Evolutionary conservation across 2,329 filamentous ascomycete species (phyloP).

Genomic region (Arthrobotrys megalospora): DNA sequence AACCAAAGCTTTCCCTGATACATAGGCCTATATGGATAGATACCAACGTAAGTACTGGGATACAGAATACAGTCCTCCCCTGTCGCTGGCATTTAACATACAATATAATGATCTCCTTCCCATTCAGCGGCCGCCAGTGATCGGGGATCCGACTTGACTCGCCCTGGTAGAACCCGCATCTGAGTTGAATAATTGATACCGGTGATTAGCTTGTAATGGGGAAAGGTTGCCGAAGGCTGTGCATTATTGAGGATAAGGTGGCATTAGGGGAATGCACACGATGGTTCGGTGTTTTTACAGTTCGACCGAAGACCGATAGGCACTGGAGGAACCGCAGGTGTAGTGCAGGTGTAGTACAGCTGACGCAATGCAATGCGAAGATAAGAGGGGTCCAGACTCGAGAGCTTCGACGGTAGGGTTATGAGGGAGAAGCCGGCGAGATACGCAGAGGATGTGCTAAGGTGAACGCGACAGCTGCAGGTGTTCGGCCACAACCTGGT

Average conservation of each 20-base stretch:
- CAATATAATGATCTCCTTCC: constrained; percentile 66
- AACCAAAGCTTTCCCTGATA: constrained; percentile 88
- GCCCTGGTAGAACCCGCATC: constrained; percentile 68
- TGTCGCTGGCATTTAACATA: constrained; percentile 24
- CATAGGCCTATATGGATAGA: constrained; percentile 77
- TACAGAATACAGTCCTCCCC: not conserved
- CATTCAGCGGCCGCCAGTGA: constrained; percentile 70
- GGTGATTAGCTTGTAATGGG: constrained; percentile 34
- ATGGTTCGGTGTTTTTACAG: constrained; percentile 4
- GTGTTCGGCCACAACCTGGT: constrained; percentile 26
- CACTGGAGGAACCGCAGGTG: not conserved
- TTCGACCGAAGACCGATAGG: not conserved
- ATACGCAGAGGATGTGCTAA: not conserved
- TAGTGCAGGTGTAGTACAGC: constrained; percentile 14
- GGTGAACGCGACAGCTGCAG: constrained; percentile 32
- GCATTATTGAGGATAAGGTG: constrained; percentile 38
- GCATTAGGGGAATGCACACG: constrained; percentile 37
- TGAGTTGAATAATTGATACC: constrained; percentile 14
- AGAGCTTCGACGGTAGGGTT: not conserved
- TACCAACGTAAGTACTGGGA: constrained; percentile 16
- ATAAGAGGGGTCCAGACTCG: constrained; percentile 24
- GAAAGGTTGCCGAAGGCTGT: constrained; percentile 3
- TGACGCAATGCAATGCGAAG: constrained; percentile 24
- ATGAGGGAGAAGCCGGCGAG: not conserved
- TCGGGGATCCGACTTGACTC: constrained; percentile 70